Evolutionary conservation across 148 eudicot species (phyloP), one percentile per base, ranked within the genome.

Genomic region (Silene latifolia): DNA sequence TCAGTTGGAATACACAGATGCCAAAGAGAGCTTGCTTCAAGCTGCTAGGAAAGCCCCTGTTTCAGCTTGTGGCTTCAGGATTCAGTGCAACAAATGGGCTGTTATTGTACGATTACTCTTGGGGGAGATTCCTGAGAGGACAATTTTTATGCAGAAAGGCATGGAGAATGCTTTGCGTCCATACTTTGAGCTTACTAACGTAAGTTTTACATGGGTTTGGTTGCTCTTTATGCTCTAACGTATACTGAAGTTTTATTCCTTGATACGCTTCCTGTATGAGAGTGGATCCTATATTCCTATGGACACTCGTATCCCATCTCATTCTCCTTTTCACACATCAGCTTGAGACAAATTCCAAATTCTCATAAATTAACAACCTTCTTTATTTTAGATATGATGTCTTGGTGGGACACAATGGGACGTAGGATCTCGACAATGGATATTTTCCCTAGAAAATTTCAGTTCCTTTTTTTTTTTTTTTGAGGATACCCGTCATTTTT

Each of bases 151-250:
- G 96, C 98, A 94, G 88, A 91, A 91, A 81, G 97, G 96, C 73
- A 91, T 94, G 98, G 97, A 91, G 76, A 90, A 83, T 72, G 93
- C 97, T 25, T 82, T 94, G 85, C 85, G 93, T 77, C 97, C 98
- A 1, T 94, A 94, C 89, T 94, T 94, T 80, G 98, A 94, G 85
- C 96, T 94, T 56, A 94, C 98, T 65, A 94, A 94, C 79, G 98
- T 94, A 78, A 87, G 98, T 87, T 51, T 18, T 73, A 29, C 70
- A 19, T 60, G 48, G 24, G n/a, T n/a, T 14, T 71, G 47, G 12
- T 24, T 27, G 54, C 8, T 44, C 60, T 67, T 58, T 62, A 20
- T 27, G 58, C 58, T 11, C 48, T 51, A 46, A 21, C 23, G 4
- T n/a, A 5, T 44, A 42, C 47, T 56, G 44, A 60, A n/a, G 67